Base-by-base conservation (phyloP, 176 grass and related monocot genomes). In the Saccharum officinarum region DNA sequence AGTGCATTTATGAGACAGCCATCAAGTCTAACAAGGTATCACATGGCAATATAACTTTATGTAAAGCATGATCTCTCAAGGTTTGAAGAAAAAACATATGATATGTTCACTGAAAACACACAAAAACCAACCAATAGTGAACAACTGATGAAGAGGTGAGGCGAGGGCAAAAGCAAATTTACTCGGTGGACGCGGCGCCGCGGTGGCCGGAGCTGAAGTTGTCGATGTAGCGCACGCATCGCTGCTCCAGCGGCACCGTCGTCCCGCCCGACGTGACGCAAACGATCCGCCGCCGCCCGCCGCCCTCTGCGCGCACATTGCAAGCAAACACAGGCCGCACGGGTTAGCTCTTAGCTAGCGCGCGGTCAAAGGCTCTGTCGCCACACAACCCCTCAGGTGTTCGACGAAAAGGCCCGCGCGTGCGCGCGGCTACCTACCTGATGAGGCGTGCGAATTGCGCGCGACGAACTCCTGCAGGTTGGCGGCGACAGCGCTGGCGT, bases 181-280 rank as follows among this genome's bases (percentile, higher is more conserved):
- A 98, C 95, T 98, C 93, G 2, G 95, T 95, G 8, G 95, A 98
- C 36, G 93, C 77, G 0, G 95, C 93, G 72, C 95, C 95, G 80
- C 93, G 90, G 84, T 98, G 52, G 71, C 95, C 95, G 62, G 95
- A 98, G 87, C 95, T 98, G 85, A 98, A 98, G 87, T 98, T 95
- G 80, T 98, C 95, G 72, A 98, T 98, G 80, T 98, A 98, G 37
- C 93, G 93, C 45, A 98, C 93, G 80, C 95, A 98, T 31, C 91
- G 83, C 83, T 95, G 93, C 91, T 98, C 93, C 61, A 98, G 86
- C 11, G 93, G 95, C 82, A 98, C 93, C 66, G 89, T 98, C 11
- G 95, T 98, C 34, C 95, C 95, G 52, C 95, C 95, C 36, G 95
- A 98, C 71, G 95, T 98, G 73, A 98, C 93, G 76, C 95, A 98